Percentiles rank a stretch among this genome's conserved stretches.
Evolutionary conservation across 257 asterid genomes (phyloP).

Genomic region (Vinca minor): DNA sequence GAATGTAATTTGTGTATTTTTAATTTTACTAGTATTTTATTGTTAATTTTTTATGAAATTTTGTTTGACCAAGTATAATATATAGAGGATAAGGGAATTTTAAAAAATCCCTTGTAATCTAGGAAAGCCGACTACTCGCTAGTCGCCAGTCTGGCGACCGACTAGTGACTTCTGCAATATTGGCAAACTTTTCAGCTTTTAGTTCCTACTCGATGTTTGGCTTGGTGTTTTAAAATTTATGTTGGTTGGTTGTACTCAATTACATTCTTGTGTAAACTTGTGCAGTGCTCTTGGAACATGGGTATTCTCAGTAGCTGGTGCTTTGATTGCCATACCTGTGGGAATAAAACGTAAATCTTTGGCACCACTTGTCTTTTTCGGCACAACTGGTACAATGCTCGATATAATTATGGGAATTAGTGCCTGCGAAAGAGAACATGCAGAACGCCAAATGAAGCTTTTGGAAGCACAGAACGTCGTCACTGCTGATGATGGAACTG

Average conservation of each 20-base stretch:
- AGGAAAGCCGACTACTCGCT: too few species aligned
- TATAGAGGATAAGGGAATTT: too few species aligned
- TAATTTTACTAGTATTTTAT: too few species aligned
- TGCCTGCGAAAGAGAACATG: conserved; percentile 92
- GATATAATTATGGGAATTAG: conserved; percentile 85
- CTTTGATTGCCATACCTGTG: conserved; percentile 84
- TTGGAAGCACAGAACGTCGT: conserved; percentile 60
- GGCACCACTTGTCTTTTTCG: conserved; percentile 88
- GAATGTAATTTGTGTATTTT: too few species aligned
- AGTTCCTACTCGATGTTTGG: not conserved
- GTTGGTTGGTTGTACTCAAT: not conserved
- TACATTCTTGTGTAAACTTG: not conserved
- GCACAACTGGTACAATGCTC: conserved; percentile 96
- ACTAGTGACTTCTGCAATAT: too few species aligned
- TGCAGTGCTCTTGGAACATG: conserved; percentile 90
- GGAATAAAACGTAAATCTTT: conserved; percentile 81
- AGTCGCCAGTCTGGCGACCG: too few species aligned
- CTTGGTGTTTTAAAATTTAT: not conserved
- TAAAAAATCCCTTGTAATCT: too few species aligned
- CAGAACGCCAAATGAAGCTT: conserved; percentile 75
- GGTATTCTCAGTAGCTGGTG: conserved; percentile 92
- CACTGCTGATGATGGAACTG: conserved; percentile 21
- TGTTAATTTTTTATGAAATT: too few species aligned
- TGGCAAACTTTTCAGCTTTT: too few species aligned
- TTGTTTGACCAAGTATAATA: too few species aligned